Conservation (phyloP, 306 rosid genomes). For the Cucumis sativus region Cucumber_9930_V3 NC_026656.2:17100001-17100500, state of each 20-base stretch:
- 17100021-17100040: background rate
- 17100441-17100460: background rate
- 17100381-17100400: background rate
- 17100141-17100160: background rate
- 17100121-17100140: background rate
- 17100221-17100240: background rate
- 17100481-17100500: background rate
- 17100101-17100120: background rate
- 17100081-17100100: background rate
- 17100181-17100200: background rate
- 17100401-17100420: background rate
- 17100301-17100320: background rate
- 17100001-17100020: background rate
- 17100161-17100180: background rate
- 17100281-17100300: background rate
- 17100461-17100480: background rate
- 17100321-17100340: background rate
- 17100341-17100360: background rate
- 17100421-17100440: background rate
- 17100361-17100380: background rate
- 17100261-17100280: background rate
- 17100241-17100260: background rate
- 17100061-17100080: background rate
- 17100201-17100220: background rate
- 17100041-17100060: background rate